A percentile compares a stretch with the other conserved stretches of the same genome.
phyloP scores from a whole-genome alignment of 2,329 filamentous ascomycete species.

The Monosporascus sp. region DNA sequence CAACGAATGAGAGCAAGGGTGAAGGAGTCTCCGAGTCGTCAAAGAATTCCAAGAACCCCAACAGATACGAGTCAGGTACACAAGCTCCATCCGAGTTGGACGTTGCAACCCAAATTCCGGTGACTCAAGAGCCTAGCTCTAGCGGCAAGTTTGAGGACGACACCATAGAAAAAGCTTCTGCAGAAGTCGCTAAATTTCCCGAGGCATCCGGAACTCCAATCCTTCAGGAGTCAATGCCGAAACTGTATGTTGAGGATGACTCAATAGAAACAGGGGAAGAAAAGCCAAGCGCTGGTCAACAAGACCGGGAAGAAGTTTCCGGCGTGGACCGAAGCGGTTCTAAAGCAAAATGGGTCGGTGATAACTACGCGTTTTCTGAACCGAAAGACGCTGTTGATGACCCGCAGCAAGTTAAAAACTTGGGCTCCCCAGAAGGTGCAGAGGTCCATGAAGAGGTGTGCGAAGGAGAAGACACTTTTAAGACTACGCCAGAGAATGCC shows the following conservation, averaged over 20 bases:
- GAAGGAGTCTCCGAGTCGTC: conserved; percentile 17
- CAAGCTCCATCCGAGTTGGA: too few relatives aligned
- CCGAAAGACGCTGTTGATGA: conserved; percentile 13
- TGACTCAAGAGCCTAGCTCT: too few relatives aligned
- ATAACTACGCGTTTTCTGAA: conserved; percentile 21
- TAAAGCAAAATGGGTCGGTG: conserved; percentile 17
- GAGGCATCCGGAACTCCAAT: conserved; percentile 17
- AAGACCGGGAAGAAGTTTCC: conserved; percentile 12
- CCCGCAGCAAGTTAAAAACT: conserved; percentile 10
- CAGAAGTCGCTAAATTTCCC: conserved; percentile 13
- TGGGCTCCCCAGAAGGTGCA: conserved; percentile 4
- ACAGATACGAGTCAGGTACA: not conserved
- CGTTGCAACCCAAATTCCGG: too few relatives aligned
- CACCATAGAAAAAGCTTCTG: too few relatives aligned
- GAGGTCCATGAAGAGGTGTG: conserved; percentile 6
- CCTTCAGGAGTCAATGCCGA: conserved; percentile 13
- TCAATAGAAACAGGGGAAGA: conserved; percentile 8
- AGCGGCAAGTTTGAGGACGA: too few relatives aligned
- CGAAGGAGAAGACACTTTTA: conserved; percentile 1
- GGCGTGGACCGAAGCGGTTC: conserved; percentile 18
- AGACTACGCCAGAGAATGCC: conserved; percentile 3
- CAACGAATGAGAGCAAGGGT: conserved; percentile 7
- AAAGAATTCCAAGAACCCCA: conserved; percentile 31
- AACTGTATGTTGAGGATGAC: conserved; percentile 5
- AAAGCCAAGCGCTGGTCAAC: conserved; percentile 7